Percentiles rank a stretch among this genome's conserved stretches.
Conservation (phyloP, 2,329 filamentous ascomycete species). For the Hymenoscyphus albidus region DNA sequence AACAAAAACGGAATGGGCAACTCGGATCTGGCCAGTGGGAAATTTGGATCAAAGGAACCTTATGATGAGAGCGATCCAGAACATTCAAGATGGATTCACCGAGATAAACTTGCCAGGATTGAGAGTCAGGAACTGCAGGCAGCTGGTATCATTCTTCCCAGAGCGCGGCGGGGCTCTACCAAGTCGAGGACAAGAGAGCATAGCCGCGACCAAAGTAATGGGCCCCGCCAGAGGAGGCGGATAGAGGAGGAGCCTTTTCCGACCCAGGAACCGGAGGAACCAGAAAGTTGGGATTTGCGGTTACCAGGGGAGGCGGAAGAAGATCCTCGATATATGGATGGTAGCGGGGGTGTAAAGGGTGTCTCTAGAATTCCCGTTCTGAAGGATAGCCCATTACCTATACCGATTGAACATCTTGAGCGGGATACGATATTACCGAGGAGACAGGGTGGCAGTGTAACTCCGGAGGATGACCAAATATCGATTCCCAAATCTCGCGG, state of each 20-base stretch:
- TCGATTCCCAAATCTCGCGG: slow-evolving; percentile 60
- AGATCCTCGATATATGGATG: slow-evolving; percentile 50
- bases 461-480: slow-evolving; percentile 55
- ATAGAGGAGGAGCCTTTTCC: slow-evolving; percentile 39
- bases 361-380: slow-evolving; percentile 84
- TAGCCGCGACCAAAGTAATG: slow-evolving; percentile 33
- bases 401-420: slow-evolving; percentile 68
- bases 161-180: slow-evolving; percentile 50
- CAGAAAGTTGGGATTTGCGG: slow-evolving; percentile 65
- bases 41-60: slow-evolving; percentile 18
- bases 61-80: slow-evolving; percentile 45
- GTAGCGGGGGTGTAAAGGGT: slow-evolving; percentile 52
- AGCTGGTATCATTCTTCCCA: slow-evolving; percentile 63
- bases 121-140: slow-evolving; percentile 78
- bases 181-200: slow-evolving; percentile 38
- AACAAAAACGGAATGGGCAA: slow-evolving; percentile 28
- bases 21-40: slow-evolving; percentile 29
- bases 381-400: slow-evolving; percentile 72
- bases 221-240: slow-evolving; percentile 38
- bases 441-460: slow-evolving; percentile 50
- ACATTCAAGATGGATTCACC: slow-evolving; percentile 77
- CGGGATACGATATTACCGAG: slow-evolving; percentile 67
- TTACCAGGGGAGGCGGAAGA: slow-evolving; percentile 73
- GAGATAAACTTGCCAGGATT: slow-evolving; percentile 78
- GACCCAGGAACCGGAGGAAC: slow-evolving; percentile 39